These are phyloP conservation scores for Mycena indigotica DNA, from an alignment of 768 basidiomycete species.

Conservation along the genomic window DNA sequence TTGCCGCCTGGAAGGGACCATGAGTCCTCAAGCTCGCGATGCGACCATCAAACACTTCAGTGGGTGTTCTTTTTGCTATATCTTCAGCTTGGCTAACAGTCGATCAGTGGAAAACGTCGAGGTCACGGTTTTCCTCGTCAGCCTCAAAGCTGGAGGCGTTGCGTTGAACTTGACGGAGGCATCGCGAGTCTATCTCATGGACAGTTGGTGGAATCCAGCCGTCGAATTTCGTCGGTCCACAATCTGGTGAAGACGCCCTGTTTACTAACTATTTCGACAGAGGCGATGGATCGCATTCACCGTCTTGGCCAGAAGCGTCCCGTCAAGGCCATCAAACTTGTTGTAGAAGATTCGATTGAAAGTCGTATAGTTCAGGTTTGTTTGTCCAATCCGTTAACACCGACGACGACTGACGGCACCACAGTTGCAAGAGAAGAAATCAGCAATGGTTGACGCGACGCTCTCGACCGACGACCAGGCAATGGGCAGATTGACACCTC, in stretches of 20 bases:
- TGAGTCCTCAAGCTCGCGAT: slow-evolving; percentile 95
- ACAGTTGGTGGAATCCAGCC: slow-evolving; percentile 99
- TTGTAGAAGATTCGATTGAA: slow-evolving; percentile 96
- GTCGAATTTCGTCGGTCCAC: slow-evolving; percentile 75
- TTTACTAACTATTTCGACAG: slow-evolving; percentile 39
- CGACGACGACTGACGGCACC: neutral
- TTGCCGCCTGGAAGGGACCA: slow-evolving; percentile 93
- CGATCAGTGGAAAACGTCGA: slow-evolving; percentile 78
- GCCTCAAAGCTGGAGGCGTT: slow-evolving; percentile 94
- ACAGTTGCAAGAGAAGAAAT: slow-evolving; percentile 94
- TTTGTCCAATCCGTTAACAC: neutral
- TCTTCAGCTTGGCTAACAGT: neutral
- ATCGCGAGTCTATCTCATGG: slow-evolving; percentile 94
- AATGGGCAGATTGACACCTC: slow-evolving; percentile 91
- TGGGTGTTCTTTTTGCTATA: slow-evolving; percentile 37
- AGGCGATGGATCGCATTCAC: slow-evolving; percentile 98
- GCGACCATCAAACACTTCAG: slow-evolving; percentile 95
- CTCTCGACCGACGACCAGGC: slow-evolving; percentile 83
- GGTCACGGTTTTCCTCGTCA: slow-evolving; percentile 97
- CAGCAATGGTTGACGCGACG: slow-evolving; percentile 91
- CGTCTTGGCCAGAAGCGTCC: slow-evolving; percentile 93
- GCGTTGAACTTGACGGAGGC: slow-evolving; percentile 90
- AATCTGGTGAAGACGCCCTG: neutral
- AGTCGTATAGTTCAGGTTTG: slow-evolving; percentile 85
- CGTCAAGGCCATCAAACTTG: slow-evolving; percentile 89